These are phyloP conservation scores for Ophidiomyces ophidiicola DNA, from an alignment of 2,329 filamentous ascomycete genomes.

Conservation along the genomic window DNA sequence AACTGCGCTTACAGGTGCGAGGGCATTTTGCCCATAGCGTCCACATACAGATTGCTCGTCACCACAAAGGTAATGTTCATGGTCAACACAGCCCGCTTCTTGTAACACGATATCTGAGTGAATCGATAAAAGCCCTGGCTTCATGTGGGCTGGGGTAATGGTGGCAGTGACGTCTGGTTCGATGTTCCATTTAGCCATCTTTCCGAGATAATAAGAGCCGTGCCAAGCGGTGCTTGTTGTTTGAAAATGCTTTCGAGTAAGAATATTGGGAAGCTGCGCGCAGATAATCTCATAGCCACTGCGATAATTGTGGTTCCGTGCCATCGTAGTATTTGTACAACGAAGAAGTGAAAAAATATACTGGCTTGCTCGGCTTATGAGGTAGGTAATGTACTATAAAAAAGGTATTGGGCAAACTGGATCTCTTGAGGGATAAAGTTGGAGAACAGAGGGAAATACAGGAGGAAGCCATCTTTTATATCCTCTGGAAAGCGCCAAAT, in stretches of 20 bases:
- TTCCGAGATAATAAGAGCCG: neutral
- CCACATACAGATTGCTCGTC: constrained; percentile 14
- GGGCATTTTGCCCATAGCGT: constrained; percentile 10
- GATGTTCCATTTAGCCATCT: constrained; percentile 3
- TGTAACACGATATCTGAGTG: neutral
- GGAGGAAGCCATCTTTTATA: no score
- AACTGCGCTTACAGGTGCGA: constrained; percentile 9
- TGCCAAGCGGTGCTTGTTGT: constrained; percentile 8
- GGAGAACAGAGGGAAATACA: no score
- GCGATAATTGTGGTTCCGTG: neutral
- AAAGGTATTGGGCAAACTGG: no score
- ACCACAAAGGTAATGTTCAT: constrained; percentile 11
- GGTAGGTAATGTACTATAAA: no score
- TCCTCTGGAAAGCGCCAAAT: no score
- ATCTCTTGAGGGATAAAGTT: no score
- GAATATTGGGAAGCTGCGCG: neutral
- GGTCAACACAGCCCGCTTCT: neutral
- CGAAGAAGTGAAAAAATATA: neutral
- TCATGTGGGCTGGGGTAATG: neutral
- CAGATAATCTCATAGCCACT: neutral
- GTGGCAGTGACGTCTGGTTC: neutral
- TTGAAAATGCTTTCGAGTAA: constrained; percentile 5
- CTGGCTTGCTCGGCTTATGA: neutral
- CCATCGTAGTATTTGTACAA: neutral
- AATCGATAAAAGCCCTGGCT: neutral